phyloP scores from a whole-genome alignment of 495 filamentous ascomycete genomes.

The Hypoxylon cercidicola region DNA sequence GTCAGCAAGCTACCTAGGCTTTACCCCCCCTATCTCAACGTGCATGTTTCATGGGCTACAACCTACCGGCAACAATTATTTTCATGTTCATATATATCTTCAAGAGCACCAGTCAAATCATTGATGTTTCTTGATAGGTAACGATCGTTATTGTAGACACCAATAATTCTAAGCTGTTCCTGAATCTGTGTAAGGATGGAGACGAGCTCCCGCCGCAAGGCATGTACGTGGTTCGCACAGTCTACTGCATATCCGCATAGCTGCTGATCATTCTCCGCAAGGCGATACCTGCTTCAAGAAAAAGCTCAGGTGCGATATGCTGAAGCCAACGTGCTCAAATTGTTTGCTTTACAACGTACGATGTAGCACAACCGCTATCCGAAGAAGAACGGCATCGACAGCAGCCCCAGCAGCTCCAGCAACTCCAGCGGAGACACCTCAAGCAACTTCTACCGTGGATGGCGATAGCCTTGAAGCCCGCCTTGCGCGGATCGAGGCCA shows the following conservation, averaged over 20 bases:
- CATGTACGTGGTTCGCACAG: constrained; percentile 17
- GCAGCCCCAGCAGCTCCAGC: neutral
- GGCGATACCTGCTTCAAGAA: constrained; percentile 51
- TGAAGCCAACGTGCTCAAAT: constrained; percentile 49
- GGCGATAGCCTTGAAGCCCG: constrained; percentile 40
- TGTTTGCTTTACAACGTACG: constrained; percentile 46
- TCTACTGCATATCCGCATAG: neutral
- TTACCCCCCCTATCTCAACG: too few relatives aligned
- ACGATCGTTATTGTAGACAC: neutral
- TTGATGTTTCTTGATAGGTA: neutral
- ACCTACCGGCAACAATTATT: too few relatives aligned
- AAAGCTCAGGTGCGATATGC: constrained; percentile 50
- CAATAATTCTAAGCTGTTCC: neutral
- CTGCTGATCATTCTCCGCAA: constrained; percentile 5
- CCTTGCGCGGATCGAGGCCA: constrained; percentile 47
- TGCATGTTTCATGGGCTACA: too few relatives aligned
- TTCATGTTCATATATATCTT: too few relatives aligned
- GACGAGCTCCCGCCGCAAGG: constrained; percentile 45
- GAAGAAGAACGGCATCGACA: constrained; percentile 29
- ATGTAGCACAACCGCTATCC: constrained; percentile 44
- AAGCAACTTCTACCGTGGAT: constrained; percentile 7
- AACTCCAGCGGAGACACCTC: constrained; percentile 1
- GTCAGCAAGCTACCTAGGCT: too few relatives aligned
- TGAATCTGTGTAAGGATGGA: constrained; percentile 30
- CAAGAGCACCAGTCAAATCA: too few relatives aligned